Conservation (phyloP, 2,329 filamentous ascomycete species). For the Orbilia javanica region DNA sequence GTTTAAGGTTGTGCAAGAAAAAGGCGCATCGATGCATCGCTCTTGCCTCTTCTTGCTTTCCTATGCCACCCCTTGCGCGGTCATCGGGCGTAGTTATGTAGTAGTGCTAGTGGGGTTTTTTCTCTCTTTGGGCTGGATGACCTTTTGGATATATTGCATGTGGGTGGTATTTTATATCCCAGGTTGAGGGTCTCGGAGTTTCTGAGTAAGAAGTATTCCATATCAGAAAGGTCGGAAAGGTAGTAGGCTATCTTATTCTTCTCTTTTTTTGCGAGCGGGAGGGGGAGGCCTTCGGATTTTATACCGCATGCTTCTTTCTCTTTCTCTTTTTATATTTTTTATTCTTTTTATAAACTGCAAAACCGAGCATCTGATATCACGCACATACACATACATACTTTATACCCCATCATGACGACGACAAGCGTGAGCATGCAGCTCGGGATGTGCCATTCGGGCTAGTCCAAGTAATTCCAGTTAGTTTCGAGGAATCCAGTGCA, state of each 20-base stretch:
- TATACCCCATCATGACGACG: conserved; percentile 10
- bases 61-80: conserved; percentile 12
- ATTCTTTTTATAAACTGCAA: neutral
- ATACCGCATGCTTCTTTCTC: conserved; percentile 7
- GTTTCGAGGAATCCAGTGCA: conserved; percentile 12
- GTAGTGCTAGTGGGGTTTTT: too few species aligned
- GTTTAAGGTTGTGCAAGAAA: conserved; percentile 52
- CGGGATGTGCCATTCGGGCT: conserved; percentile 43
- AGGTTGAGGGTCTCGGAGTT: conserved; percentile 1
- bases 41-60: conserved; percentile 36
- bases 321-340: neutral
- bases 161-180: conserved; percentile 49
- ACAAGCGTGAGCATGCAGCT: conserved; percentile 24
- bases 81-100: conserved; percentile 20
- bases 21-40: conserved; percentile 55
- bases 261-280: conserved; percentile 9
- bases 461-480: neutral
- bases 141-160: conserved; percentile 34
- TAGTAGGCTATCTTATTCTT: conserved; percentile 1
- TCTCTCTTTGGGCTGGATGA: too few species aligned
- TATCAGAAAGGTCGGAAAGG: conserved; percentile 51
- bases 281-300: conserved; percentile 30
- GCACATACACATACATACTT: neutral
- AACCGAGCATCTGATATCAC: neutral
- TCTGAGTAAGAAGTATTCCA: conserved; percentile 21